Percentiles rank a stretch among this genome's conserved stretches.
phyloP scores from a whole-genome alignment of 2,329 filamentous ascomycete species.

The Neurospora crassa region DNA sequence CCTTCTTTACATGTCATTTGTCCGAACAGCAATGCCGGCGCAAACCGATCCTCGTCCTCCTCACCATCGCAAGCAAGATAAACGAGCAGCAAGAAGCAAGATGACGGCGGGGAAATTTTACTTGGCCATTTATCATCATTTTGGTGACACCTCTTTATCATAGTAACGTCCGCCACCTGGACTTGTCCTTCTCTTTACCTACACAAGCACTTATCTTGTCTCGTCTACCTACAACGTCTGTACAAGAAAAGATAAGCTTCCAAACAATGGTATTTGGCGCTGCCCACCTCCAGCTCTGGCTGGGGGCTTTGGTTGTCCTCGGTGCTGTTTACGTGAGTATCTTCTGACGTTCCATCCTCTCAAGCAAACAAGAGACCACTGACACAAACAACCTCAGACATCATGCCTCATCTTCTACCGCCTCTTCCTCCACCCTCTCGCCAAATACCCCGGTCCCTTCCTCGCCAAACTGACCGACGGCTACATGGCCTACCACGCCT shows the following conservation, averaged over 20 bases:
- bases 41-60: neutral
- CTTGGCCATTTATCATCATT: neutral
- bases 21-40: neutral
- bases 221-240: neutral
- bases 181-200: neutral
- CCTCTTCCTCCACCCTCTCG: slow-evolving; percentile 53
- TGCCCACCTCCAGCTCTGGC: slow-evolving; percentile 30
- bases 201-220: neutral
- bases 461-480: slow-evolving; percentile 54
- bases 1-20: neutral
- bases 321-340: slow-evolving; percentile 32
- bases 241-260: neutral
- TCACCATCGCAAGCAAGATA: neutral
- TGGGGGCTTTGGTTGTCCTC: slow-evolving; percentile 27
- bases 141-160: neutral
- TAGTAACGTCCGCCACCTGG: neutral
- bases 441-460: slow-evolving; percentile 55
- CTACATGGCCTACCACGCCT: slow-evolving; percentile 63
- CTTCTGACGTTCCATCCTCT: slow-evolving; percentile 5
- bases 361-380: neutral
- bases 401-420: slow-evolving; percentile 41
- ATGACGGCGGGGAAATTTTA: neutral
- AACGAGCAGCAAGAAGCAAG: neutral
- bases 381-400: slow-evolving; percentile 21
- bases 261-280: slow-evolving; percentile 16